Evolutionary conservation across 1,284 basidiomycete species (phyloP).

Genomic region (Ustilago cynodontis): DNA sequence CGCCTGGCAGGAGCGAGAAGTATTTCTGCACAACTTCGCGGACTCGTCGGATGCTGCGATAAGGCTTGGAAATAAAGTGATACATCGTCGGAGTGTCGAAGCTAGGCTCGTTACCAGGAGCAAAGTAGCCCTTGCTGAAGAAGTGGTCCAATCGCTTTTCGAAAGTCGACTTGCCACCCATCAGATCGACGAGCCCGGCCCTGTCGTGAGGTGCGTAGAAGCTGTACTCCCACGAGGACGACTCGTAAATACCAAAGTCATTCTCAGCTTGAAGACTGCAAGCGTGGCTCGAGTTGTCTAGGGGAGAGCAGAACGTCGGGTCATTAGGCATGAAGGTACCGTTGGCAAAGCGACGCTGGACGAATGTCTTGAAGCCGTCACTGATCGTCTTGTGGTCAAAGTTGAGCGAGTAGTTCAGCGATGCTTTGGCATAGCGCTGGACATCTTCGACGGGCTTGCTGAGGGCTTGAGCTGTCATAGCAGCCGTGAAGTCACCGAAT

Average conservation of each 20-base stretch:
- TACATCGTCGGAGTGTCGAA: constrained; percentile 60
- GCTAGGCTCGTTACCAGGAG: constrained; percentile 61
- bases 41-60: constrained; percentile 43
- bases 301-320: constrained; percentile 58
- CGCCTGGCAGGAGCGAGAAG: constrained; percentile 50
- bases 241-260: constrained; percentile 57
- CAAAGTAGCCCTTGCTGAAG: constrained; percentile 55
- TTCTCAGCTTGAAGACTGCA: constrained; percentile 61
- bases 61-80: constrained; percentile 49
- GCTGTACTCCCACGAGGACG: constrained; percentile 60
- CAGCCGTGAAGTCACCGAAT: constrained; percentile 73
- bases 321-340: constrained; percentile 52
- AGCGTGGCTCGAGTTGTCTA: constrained; percentile 45
- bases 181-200: constrained; percentile 54
- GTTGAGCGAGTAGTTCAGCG: constrained; percentile 59
- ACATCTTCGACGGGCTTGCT: constrained; percentile 35
- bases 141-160: constrained; percentile 59
- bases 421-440: constrained; percentile 28
- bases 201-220: constrained; percentile 61
- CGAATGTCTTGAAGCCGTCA: constrained; percentile 55
- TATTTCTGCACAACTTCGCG: constrained; percentile 49
- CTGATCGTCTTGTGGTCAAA: constrained; percentile 44
- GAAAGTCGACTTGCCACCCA: constrained; percentile 51
- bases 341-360: constrained; percentile 55
- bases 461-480: constrained; percentile 49